A percentile compares a stretch with the other conserved stretches of the same genome.
phyloP scores from a whole-genome alignment of 1,139 yeast genomes.

The Taphrina populina region DNA sequence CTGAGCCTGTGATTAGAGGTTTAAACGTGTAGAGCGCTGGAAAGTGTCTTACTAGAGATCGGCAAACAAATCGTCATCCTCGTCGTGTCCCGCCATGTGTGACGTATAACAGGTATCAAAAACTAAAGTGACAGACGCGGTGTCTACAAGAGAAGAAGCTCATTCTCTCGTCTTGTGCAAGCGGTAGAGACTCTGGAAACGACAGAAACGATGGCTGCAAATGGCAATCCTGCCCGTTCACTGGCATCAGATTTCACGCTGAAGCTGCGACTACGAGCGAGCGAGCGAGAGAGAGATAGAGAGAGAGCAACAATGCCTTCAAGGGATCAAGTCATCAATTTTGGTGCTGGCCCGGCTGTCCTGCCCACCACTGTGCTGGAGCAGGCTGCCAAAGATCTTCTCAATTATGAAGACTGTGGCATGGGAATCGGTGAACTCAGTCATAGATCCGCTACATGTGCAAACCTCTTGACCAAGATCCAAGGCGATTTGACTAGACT shows the following conservation, averaged over 20 bases:
- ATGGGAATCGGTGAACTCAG: conserved; percentile 94
- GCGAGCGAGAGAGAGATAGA: no score
- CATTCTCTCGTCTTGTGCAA: no score
- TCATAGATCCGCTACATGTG: conserved; percentile 85
- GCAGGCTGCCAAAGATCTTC: conserved; percentile 80
- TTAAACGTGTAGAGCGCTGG: not conserved
- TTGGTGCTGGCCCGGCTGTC: conserved; percentile 97
- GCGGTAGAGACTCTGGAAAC: no score
- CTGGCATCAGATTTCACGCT: not conserved
- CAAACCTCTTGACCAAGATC: conserved; percentile 70
- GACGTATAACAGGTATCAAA: no score
- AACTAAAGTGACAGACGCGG: no score
- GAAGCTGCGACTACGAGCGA: no score
- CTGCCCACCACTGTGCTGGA: conserved; percentile 79
- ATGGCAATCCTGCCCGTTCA: not conserved
- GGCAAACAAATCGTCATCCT: conserved; percentile 80
- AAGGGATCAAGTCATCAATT: conserved; percentile 49
- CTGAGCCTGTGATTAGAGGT: conserved; percentile 34
- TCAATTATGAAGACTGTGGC: conserved; percentile 65
- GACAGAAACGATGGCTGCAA: not conserved
- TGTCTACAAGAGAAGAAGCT: no score
- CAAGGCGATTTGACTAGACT: conserved; percentile 64
- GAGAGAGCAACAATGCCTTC: no score
- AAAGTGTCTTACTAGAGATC: conserved; percentile 58
- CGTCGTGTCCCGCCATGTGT: conserved; percentile 49